phyloP scores from a whole-genome alignment of 164 flowering plant species.

The Aristolochia contorta region DNA sequence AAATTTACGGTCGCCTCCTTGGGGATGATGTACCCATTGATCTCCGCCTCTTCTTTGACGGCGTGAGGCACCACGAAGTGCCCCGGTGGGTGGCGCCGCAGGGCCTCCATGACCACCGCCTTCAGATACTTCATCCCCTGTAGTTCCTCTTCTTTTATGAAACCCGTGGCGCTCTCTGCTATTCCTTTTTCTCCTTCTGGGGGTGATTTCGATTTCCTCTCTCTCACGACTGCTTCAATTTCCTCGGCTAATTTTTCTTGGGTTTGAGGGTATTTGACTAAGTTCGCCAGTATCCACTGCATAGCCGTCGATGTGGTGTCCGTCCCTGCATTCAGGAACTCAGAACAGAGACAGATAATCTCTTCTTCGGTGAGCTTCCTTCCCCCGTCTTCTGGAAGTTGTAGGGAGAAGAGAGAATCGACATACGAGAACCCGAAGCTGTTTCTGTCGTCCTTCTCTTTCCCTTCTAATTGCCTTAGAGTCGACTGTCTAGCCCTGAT shows the following conservation, averaged over 20 bases:
- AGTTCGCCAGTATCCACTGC: slow-evolving; percentile 30
- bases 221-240: slow-evolving; percentile 10
- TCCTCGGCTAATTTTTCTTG: slow-evolving; percentile 27
- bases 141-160: slow-evolving; percentile 23
- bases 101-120: slow-evolving; percentile 30
- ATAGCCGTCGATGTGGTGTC: slow-evolving; percentile 21
- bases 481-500: no score
- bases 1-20: slow-evolving; percentile 20
- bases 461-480: no score
- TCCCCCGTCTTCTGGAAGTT: slow-evolving; percentile 23
- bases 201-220: not conserved
- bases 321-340: slow-evolving; percentile 22
- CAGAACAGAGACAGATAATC: slow-evolving; percentile 18
- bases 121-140: slow-evolving; percentile 22
- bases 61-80: slow-evolving; percentile 25
- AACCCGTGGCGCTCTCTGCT: no score
- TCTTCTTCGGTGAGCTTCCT: slow-evolving; percentile 15
- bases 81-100: slow-evolving; percentile 33
- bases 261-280: slow-evolving; percentile 29
- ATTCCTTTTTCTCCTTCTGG: no score
- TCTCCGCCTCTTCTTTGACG: slow-evolving; percentile 5
- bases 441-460: no score
- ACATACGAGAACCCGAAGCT: slow-evolving; percentile 10
- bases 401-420: slow-evolving; percentile 20
- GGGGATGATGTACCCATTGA: slow-evolving; percentile 25